Base-by-base conservation (phyloP, 495 filamentous ascomycete genomes). In the Aspergillus baeticus region DNA sequence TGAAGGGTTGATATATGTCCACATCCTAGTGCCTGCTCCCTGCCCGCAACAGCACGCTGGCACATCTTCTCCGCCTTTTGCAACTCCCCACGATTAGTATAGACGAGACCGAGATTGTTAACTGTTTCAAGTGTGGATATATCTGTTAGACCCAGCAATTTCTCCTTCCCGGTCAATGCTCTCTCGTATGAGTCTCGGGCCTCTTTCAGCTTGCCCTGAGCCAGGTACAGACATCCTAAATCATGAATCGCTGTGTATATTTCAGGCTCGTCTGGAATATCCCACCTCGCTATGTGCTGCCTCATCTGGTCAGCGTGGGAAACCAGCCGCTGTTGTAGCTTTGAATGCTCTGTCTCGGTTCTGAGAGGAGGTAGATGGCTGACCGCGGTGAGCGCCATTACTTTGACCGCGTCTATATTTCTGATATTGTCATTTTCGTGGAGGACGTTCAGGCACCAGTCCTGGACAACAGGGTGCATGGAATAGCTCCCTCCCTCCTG, bases 381-480 rank as follows among this genome's bases (percentile, higher is more conserved):
- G 26, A 41, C n/a, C 2, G 37, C 14, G 1, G 15, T 3, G 14
- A 41, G n/a, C 2, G 37, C 37, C 15, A 41, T 15, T 8, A 2
- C 37, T 8, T 41, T 15, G 14, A 41, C 3, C n/a, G 15, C 2
- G 18, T 41, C 37, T 17, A 29, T 29, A 3, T 29, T 29, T 29
- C 4, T 8, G 4, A 8, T 29, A 29, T 4, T 41, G 37, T 6
- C 3, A 8, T 29, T 29, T 8, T 29, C 37, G 17, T 37, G 5
- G 14, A 41, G 18, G 13, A 37, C n/a, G 17, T 41, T 3, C 6
- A 29, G n/a, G 35, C 68, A 70, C 68, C 66, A 74, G 29, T 74
- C 70, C 47, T 71, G 68, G 15, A 73, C 64, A 14, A 71, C 68
- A 7, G 64, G 71, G 45, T 70, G 61, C 31, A 72, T 66, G 0